Evolutionary conservation across 352 stramenopile species (phyloP).

Genomic region (Phytophthora kernoviae): DNA sequence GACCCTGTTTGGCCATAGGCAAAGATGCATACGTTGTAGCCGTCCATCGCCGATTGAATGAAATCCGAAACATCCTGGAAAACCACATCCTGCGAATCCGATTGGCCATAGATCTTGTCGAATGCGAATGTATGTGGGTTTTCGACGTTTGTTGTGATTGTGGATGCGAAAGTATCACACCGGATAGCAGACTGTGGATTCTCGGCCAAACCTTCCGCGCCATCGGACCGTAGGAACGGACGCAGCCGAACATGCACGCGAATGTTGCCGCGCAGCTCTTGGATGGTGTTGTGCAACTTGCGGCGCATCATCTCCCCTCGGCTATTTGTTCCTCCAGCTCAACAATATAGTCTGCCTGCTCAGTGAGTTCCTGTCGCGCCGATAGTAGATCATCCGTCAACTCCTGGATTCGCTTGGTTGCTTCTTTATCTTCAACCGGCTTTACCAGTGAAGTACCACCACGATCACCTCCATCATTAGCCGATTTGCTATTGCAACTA

Average conservation of each 20-base stretch:
- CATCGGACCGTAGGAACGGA: slow-evolving; percentile 90
- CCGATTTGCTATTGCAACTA: slow-evolving; percentile 8
- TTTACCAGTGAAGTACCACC: slow-evolving; percentile 15
- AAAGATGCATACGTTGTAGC: slow-evolving; percentile 99
- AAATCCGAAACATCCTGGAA: slow-evolving; percentile 93
- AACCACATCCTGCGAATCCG: slow-evolving; percentile 94
- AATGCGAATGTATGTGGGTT: slow-evolving; percentile 94
- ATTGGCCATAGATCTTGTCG: slow-evolving; percentile 97
- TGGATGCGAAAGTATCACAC: slow-evolving; percentile 74
- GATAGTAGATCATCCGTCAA: slow-evolving; percentile 73
- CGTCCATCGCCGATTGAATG: slow-evolving; percentile 95
- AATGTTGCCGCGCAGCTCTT: slow-evolving; percentile 99
- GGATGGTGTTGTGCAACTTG: slow-evolving; percentile 99
- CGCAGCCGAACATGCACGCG: slow-evolving; percentile 96
- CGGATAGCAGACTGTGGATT: slow-evolving; percentile 59
- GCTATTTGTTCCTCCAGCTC: slow-evolving; percentile 68
- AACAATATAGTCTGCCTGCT: slow-evolving; percentile 63
- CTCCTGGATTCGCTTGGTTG: slow-evolving; percentile 60
- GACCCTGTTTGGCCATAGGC: slow-evolving; percentile 98
- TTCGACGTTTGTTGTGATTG: slow-evolving; percentile 71
- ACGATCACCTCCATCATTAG: slow-evolving; percentile 9
- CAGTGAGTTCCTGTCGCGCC: slow-evolving; percentile 65
- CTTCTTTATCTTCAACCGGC: slow-evolving; percentile 44
- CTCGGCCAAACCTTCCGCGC: slow-evolving; percentile 50
- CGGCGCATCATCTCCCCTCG: slow-evolving; percentile 83